phyloP scores from a whole-genome alignment of 2,329 filamentous ascomycete genomes.

The Exophiala sideris region DNA sequence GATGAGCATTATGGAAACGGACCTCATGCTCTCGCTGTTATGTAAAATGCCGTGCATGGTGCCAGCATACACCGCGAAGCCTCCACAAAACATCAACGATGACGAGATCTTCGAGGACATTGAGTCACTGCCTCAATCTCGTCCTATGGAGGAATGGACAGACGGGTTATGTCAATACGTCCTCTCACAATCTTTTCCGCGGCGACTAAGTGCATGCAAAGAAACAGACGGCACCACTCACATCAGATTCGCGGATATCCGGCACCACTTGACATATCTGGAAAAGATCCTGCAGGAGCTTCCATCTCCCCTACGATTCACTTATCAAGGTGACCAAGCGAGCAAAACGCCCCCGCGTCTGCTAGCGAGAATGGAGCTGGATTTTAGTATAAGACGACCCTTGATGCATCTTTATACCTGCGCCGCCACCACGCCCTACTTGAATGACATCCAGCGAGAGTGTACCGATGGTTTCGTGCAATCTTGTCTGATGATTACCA shows the following conservation, averaged over 20 bases:
- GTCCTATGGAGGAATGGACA: constrained; percentile 26
- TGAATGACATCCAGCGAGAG: constrained; percentile 24
- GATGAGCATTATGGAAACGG: constrained; percentile 32
- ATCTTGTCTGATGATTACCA: constrained; percentile 29
- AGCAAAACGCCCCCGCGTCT: constrained; percentile 26
- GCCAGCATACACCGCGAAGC: constrained; percentile 16
- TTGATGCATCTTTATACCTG: constrained; percentile 33
- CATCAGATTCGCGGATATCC: constrained; percentile 18
- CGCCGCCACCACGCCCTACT: constrained; percentile 19
- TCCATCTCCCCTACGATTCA: constrained; percentile 24
- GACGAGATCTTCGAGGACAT: constrained; percentile 22
- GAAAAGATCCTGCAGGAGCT: constrained; percentile 25
- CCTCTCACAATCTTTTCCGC: constrained; percentile 24
- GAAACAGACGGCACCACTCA: constrained; percentile 13
- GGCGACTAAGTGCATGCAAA: constrained; percentile 22
- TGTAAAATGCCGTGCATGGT: constrained; percentile 26
- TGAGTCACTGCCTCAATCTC: constrained; percentile 9
- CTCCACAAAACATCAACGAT: constrained; percentile 26
- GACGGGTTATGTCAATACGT: constrained; percentile 26
- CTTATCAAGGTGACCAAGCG: constrained; percentile 18
- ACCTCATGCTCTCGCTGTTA: constrained; percentile 30
- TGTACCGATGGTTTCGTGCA: constrained; percentile 29
- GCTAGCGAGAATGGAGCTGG: constrained; percentile 30
- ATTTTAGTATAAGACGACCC: constrained; percentile 31
- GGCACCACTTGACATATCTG: constrained; percentile 22